Base-by-base conservation (phyloP, 768 basidiomycete genomes). In the Panaeolus papilionaceus region DNA sequence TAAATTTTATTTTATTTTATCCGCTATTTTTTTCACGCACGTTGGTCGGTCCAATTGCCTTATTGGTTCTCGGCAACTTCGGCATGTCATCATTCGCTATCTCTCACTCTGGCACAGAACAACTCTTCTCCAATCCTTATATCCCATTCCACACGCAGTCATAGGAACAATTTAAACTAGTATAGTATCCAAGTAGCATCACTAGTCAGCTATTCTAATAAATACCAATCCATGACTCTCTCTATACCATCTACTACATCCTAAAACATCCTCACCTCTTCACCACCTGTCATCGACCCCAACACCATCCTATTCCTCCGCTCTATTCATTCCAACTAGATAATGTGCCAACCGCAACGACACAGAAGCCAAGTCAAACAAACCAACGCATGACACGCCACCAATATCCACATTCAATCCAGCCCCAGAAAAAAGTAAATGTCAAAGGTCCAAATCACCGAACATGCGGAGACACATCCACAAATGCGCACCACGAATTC, bases 291-390 rank as follows among this genome's bases (percentile, higher is more conserved):
- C 42, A 44, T 18, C 33, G 16, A 11, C 54, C 28, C 26, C 54
- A 58, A 16, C 26, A 2, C 26, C 28, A 28, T 58, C 16, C 45
- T 47, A 69, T 68, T 58, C 66, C 51, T 28, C 63, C 65, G 69
- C 70, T 80, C 80, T 86, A 93, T 80, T 93, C 92, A 76, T 93
- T 92, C 92, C 92, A 93, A 72, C 92, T 92, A 67, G 26, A 58
- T 58, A 51, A 51, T 51, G 33, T 33, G 20, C 47, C 47, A 51
- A 51, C 20, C 47, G 23, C 47, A 51, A 9, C 6, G 47, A 18
- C 42, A 51, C n/a, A 26, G 12, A 26, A 51, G 20, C 47, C 47
- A 51, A 51, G 12, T 51, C 47, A 51, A 20, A 51, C 47, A 44
- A 16, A 3, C 5, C 33, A 44, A 16, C 47, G 20, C 47, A 51